Percentiles rank a stretch among this genome's conserved stretches.
Conservation (phyloP, 108 stramenopile genomes). For the Cylindrotheca closterium region DNA sequence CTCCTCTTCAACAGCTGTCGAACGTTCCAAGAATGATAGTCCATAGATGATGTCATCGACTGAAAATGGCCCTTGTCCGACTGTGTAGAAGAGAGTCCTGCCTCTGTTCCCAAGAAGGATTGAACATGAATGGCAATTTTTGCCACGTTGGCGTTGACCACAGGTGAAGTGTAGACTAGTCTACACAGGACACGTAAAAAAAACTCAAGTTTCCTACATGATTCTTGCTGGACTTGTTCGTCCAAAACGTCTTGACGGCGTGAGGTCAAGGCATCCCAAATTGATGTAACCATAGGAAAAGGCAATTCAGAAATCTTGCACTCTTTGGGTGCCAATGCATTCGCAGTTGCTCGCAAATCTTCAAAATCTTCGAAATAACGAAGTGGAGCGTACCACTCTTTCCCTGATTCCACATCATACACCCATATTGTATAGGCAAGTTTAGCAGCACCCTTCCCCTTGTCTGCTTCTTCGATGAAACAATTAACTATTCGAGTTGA, state of each 20-base stretch:
- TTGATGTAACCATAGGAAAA: slow-evolving; percentile 47
- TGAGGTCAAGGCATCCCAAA: slow-evolving; percentile 21
- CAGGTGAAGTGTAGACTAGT: slow-evolving; percentile 51
- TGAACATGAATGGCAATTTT: slow-evolving; percentile 82
- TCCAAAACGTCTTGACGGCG: background rate
- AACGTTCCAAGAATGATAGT: slow-evolving; percentile 24
- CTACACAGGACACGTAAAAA: slow-evolving; percentile 63
- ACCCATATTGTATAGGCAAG: slow-evolving; percentile 85
- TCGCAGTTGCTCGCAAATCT: slow-evolving; percentile 57
- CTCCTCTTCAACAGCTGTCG: slow-evolving; percentile 61
- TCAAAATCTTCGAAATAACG: slow-evolving; percentile 76
- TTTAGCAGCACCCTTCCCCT: slow-evolving; percentile 15
- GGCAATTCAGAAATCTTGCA: slow-evolving; percentile 40
- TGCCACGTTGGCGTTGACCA: slow-evolving; percentile 54
- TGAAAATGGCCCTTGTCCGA: background rate
- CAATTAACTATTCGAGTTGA: slow-evolving; percentile 75
- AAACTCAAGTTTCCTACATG: slow-evolving; percentile 57
- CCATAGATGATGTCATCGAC: background rate
- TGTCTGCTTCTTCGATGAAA: slow-evolving; percentile 48
- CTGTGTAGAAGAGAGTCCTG: slow-evolving; percentile 16
- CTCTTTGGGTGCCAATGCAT: slow-evolving; percentile 26
- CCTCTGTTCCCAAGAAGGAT: slow-evolving; percentile 69
- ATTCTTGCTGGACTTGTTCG: slow-evolving; percentile 37
- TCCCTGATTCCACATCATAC: slow-evolving; percentile 72
- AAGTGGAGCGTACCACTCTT: slow-evolving; percentile 87